phyloP scores from a whole-genome alignment of 2,329 filamentous ascomycete genomes.

The Colletotrichum cuscutae region DNA sequence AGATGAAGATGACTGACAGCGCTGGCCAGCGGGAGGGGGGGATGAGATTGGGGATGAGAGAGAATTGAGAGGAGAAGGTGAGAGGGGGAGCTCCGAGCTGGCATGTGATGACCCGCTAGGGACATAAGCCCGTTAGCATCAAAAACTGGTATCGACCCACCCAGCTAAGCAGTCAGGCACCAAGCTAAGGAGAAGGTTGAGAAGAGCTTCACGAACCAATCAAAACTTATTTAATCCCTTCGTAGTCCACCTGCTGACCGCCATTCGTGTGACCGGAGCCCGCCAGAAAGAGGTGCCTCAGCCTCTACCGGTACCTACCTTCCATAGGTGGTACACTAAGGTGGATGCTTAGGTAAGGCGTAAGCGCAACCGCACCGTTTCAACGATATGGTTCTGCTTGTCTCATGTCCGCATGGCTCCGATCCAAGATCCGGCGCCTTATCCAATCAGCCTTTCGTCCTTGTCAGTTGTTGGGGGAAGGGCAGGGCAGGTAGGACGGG shows the following conservation, averaged over 20 bases:
- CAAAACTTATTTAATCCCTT: neutral
- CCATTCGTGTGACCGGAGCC: neutral
- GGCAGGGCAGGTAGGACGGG: neutral
- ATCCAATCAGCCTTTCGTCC: neutral
- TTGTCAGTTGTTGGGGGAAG: slow-evolving; percentile 9
- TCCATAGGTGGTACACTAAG: no score
- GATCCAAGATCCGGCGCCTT: neutral
- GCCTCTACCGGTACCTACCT: neutral
- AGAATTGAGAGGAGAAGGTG: neutral
- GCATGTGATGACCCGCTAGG: slow-evolving; percentile 37
- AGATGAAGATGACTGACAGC: slow-evolving; percentile 24
- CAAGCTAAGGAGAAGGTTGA: neutral
- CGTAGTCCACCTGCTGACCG: slow-evolving; percentile 7
- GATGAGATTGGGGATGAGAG: slow-evolving; percentile 3
- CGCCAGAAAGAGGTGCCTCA: neutral
- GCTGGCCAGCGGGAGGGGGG: slow-evolving; percentile 27
- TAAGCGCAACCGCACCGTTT: neutral
- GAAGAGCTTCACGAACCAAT: neutral
- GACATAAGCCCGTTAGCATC: slow-evolving; percentile 13
- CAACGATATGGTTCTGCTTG: slow-evolving; percentile 18
- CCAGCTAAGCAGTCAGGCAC: neutral
- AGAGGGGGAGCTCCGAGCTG: slow-evolving; percentile 8
- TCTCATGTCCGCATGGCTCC: slow-evolving; percentile 22
- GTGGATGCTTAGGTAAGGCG: neutral
- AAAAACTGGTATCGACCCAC: neutral